phyloP scores from a whole-genome alignment of 2,329 filamentous ascomycete species.

The Calonectria hongkongensis region DNA sequence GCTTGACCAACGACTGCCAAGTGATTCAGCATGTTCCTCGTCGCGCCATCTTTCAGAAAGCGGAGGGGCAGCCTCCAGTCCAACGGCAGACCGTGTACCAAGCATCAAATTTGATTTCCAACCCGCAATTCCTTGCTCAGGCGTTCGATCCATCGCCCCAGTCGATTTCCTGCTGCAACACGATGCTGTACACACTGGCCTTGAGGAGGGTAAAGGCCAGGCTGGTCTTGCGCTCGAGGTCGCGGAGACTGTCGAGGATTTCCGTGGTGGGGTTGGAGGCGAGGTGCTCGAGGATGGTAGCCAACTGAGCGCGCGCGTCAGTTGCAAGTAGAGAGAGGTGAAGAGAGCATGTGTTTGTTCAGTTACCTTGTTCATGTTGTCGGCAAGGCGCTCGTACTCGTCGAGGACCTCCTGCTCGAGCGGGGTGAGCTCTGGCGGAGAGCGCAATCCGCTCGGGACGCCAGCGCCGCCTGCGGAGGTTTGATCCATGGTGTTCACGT shows the following conservation, averaged over 20 bases:
- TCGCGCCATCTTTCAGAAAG: too few relatives aligned
- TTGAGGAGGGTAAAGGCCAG: constrained; percentile 97
- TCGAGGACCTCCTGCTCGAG: constrained; percentile 96
- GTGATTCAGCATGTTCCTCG: not conserved
- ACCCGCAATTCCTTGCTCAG: constrained; percentile 48
- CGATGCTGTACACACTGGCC: constrained; percentile 98
- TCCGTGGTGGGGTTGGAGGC: constrained; percentile 84
- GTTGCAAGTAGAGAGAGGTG: not conserved
- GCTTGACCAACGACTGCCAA: not conserved
- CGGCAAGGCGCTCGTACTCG: constrained; percentile 90
- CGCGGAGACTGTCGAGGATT: constrained; percentile 89
- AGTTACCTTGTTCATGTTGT: constrained; percentile 90
- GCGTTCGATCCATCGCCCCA: constrained; percentile 74
- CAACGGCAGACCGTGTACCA: not conserved
- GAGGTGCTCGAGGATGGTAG: constrained; percentile 76
- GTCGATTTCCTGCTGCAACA: constrained; percentile 96
- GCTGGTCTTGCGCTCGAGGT: constrained; percentile 94
- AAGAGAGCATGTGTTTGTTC: not conserved
- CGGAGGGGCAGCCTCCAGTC: not conserved
- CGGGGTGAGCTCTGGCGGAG: constrained; percentile 78
- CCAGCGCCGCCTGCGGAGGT: constrained; percentile 40
- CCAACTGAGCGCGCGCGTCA: constrained; percentile 67
- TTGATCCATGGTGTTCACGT: constrained; percentile 49
- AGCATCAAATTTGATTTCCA: too few relatives aligned
- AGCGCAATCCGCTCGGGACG: constrained; percentile 56